A percentile compares a stretch with the other conserved stretches of the same genome.
Conservation (phyloP, 148 eudicot species). For the Chenopodium formosanum region DNA sequence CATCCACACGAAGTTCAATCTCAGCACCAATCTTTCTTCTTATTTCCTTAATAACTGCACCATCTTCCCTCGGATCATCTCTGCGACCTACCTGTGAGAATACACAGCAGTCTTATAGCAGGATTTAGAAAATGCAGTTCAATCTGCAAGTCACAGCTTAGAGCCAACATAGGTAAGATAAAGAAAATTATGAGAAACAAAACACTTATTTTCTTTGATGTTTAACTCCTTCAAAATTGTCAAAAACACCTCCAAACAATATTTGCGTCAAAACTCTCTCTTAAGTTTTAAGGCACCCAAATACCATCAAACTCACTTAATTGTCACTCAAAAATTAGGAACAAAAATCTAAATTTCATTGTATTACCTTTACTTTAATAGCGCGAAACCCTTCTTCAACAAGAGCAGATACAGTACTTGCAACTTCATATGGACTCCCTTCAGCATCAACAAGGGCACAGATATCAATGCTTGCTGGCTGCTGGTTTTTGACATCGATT, state of each 20-base stretch:
- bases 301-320: background rate
- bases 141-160: background rate
- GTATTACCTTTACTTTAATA: slow-evolving; percentile 75
- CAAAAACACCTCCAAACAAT: background rate
- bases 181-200: background rate
- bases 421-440: slow-evolving; percentile 74
- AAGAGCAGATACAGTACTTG: slow-evolving; percentile 54
- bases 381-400: slow-evolving; percentile 81
- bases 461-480: slow-evolving; percentile 50
- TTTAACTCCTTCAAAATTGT: too few relatives aligned
- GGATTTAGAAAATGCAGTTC: background rate
- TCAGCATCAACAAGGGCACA: slow-evolving; percentile 84
- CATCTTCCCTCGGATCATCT: slow-evolving; percentile 79
- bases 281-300: background rate
- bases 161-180: background rate
- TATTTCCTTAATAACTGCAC: slow-evolving; percentile 67
- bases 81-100: slow-evolving; percentile 77
- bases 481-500: slow-evolving; percentile 28
- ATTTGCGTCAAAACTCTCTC: background rate
- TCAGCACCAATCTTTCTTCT: slow-evolving; percentile 66
- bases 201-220: background rate
- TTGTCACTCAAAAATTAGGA: background rate
- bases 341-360: slow-evolving; percentile 4
- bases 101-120: background rate
- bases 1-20: slow-evolving; percentile 83